Evolutionary conservation across 2,329 filamentous ascomycete species (phyloP), one percentile per base, ranked within the genome.

Genomic region (Delphinella strobiligena): DNA sequence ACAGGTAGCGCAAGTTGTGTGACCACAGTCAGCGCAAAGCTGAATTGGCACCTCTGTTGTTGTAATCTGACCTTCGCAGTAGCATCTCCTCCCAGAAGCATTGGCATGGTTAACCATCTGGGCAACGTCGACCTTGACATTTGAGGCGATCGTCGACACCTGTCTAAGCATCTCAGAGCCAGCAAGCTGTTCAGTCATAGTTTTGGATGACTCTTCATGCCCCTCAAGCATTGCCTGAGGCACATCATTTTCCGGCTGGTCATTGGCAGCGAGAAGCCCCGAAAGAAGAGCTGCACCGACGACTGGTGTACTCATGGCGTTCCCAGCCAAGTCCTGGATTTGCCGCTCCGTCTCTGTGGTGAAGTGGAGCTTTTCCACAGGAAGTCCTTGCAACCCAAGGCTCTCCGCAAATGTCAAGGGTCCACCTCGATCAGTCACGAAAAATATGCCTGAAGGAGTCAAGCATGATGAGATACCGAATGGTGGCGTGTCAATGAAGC

Each of bases 221-320:
- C 22, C 12, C 12, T 12, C 22, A 27, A 12, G 12, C 12, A 12
- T 27, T 27, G 22, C 22, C 12, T 12, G 22, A 7, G 7, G 12
- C 22, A 27, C 7, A 12, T 7, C 22, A 12, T 27, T 12, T 27
- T 27, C 12, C 12, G 22, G 7, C 7, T 12, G 12, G 22, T 19
- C 19, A 19, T 18, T 24, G 7, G 29, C 61, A 19, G 58, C 45
- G 66, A 76, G 68, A 1, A 88, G 55, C 0, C 74, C 69, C 1
- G 74, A 63, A 2, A 84, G 50, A 1, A 82, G 68, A 0, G 73
- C 71, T 2, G 72, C 66, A 2, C 78, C 80, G 8, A 87, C 74
- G 1, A 86, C 79, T 0, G 82, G 81, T 0, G 75, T 75, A 1
- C 73, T 77, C 83, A 89, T 89, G 0, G 83, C 83, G 54, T 91